Conservation (phyloP, 371 early-diverging fungal genomes). For the Mucor circinelloides region DNA sequence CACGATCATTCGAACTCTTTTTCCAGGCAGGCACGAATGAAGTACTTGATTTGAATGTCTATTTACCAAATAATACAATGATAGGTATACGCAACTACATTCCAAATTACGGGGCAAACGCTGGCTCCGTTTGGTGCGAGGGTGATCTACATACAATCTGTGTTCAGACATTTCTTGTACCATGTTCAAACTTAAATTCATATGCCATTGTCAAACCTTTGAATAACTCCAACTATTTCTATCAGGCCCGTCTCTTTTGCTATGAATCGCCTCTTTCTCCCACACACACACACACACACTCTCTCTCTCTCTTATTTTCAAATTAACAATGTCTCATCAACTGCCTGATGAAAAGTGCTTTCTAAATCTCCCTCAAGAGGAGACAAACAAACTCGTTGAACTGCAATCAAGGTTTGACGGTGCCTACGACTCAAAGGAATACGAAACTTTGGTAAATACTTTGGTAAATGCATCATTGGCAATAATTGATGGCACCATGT, state of each 20-base stretch:
- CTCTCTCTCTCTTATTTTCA: neutral
- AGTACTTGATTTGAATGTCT: too few species aligned
- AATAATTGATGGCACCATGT: neutral
- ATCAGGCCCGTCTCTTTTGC: neutral
- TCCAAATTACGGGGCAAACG: neutral
- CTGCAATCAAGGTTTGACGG: neutral
- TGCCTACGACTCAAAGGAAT: neutral
- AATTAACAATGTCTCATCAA: neutral
- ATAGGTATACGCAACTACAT: neutral
- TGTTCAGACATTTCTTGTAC: neutral
- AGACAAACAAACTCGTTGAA: neutral
- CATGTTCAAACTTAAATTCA: neutral
- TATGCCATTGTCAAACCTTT: neutral
- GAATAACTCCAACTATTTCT: neutral
- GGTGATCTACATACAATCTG: neutral
- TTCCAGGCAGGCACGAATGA: too few species aligned
- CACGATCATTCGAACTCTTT: neutral
- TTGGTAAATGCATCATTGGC: constrained; percentile 1
- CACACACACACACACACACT: too few species aligned
- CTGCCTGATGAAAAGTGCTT: neutral
- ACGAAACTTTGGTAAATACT: neutral
- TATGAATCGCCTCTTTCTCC: neutral
- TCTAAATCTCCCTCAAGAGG: neutral
- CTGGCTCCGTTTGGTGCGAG: neutral
- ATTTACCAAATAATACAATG: neutral